A percentile compares a stretch with the other conserved stretches of the same genome.
phyloP scores from a whole-genome alignment of 73 alveolate species.

The Blepharisma stoltei region DNA sequence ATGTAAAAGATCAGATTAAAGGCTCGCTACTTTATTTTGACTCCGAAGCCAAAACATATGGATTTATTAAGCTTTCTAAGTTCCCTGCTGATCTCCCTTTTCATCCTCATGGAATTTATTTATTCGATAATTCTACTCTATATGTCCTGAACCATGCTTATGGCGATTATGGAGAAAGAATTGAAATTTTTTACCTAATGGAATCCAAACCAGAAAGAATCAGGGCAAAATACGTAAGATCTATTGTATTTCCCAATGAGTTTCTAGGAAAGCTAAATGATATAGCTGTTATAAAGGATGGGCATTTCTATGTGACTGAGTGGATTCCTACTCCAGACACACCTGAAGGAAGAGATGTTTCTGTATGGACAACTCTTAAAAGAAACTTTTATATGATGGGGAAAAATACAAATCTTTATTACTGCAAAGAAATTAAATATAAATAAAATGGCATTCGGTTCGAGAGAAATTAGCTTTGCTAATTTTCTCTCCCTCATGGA shows the following conservation, averaged over 20 bases:
- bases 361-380: neutral
- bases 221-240: neutral
- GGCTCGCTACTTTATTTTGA: no score
- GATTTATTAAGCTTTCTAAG: neutral
- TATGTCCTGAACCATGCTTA: neutral
- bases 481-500: no score
- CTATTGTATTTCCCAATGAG: neutral
- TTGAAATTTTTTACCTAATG: neutral
- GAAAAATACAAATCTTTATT: no score
- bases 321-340: slow-evolving; percentile 21
- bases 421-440: no score
- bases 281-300: neutral
- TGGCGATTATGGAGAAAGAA: neutral
- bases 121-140: neutral
- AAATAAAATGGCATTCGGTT: no score
- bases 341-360: slow-evolving; percentile 10
- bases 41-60: no score
- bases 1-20: no score
- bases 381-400: neutral
- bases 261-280: neutral
- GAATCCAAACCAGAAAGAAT: neutral
- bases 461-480: no score
- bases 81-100: neutral
- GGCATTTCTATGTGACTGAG: slow-evolving; percentile 11
- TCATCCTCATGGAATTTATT: neutral